phyloP scores from a whole-genome alignment of 2,329 filamentous ascomycete genomes.

The Mycogone perniciosa region DNA sequence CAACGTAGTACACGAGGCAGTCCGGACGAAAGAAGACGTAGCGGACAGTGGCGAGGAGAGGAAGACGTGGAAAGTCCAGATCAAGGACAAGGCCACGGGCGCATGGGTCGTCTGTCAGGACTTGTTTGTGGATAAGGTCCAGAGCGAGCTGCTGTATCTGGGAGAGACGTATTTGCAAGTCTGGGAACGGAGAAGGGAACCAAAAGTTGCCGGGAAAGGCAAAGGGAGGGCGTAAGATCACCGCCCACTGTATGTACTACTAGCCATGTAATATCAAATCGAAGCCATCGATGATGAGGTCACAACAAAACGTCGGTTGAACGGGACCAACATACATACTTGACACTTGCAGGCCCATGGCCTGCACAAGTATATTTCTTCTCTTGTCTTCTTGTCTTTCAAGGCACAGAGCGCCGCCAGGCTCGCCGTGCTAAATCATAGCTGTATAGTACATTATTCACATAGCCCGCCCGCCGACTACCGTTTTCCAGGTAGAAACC shows the following conservation, averaged over 20 bases:
- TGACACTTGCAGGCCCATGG: conserved; percentile 5
- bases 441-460: conserved; percentile 15
- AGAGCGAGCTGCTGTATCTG: conserved; percentile 83
- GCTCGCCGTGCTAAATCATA: conserved; percentile 10
- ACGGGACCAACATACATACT: background rate
- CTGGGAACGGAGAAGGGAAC: conserved; percentile 75
- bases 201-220: conserved; percentile 27
- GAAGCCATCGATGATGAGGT: background rate
- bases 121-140: conserved; percentile 82
- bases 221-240: conserved; percentile 22
- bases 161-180: conserved; percentile 95
- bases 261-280: background rate
- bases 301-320: background rate
- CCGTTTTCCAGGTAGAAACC: conserved; percentile 15
- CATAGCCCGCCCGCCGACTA: conserved; percentile 4
- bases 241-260: background rate
- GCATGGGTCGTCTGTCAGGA: conserved; percentile 95
- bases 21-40: conserved; percentile 72
- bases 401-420: conserved; percentile 9
- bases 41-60: conserved; percentile 81
- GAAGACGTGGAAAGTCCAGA: conserved; percentile 91
- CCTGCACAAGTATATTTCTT: conserved; percentile 2
- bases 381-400: conserved; percentile 1
- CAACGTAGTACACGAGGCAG: conserved; percentile 85
- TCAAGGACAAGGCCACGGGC: conserved; percentile 71